Evolutionary conservation across 2,329 filamentous ascomycete species (phyloP).

Genomic region (Purpureocillium lavendulum): DNA sequence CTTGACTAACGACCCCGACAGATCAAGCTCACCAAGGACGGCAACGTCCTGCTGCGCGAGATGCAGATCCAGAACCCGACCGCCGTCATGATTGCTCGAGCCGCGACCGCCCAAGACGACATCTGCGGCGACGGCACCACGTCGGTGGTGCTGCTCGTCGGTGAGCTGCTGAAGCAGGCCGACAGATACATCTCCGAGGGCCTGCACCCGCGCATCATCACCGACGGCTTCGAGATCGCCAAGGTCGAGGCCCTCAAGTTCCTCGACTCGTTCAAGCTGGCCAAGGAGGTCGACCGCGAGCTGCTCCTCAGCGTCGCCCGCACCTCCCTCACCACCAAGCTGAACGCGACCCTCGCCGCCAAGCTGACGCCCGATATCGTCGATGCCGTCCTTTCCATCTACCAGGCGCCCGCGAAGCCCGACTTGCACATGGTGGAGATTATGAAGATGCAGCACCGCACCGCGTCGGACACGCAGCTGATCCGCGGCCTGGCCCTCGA

Average conservation of each 20-base stretch:
- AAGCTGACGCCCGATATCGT: slow-evolving; percentile 93
- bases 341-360: slow-evolving; percentile 80
- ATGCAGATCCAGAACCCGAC: slow-evolving; percentile 99
- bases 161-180: slow-evolving; percentile 95
- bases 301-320: slow-evolving; percentile 86
- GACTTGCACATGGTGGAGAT: slow-evolving; percentile 99
- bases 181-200: slow-evolving; percentile 94
- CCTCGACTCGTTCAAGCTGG: slow-evolving; percentile 86
- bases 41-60: slow-evolving; percentile 72
- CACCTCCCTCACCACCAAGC: slow-evolving; percentile 91
- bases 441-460: slow-evolving; percentile 99
- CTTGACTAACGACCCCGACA: slow-evolving; percentile 30
- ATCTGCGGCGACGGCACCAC: slow-evolving; percentile 98
- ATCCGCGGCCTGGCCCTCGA: slow-evolving; percentile 90
- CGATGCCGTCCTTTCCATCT: slow-evolving; percentile 91
- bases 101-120: slow-evolving; percentile 95
- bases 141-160: slow-evolving; percentile 88
- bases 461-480: slow-evolving; percentile 89
- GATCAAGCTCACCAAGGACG: slow-evolving; percentile 99
- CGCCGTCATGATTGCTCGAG: slow-evolving; percentile 73
- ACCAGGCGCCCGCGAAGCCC: slow-evolving; percentile 81
- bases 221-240: slow-evolving; percentile 94
- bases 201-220: slow-evolving; percentile 93
- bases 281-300: slow-evolving; percentile 83
- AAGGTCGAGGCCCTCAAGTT: slow-evolving; percentile 94